These are phyloP conservation scores for Iberis pinnata DNA, from an alignment of 345 rosid genomes.

Conservation along the genomic window DNA sequence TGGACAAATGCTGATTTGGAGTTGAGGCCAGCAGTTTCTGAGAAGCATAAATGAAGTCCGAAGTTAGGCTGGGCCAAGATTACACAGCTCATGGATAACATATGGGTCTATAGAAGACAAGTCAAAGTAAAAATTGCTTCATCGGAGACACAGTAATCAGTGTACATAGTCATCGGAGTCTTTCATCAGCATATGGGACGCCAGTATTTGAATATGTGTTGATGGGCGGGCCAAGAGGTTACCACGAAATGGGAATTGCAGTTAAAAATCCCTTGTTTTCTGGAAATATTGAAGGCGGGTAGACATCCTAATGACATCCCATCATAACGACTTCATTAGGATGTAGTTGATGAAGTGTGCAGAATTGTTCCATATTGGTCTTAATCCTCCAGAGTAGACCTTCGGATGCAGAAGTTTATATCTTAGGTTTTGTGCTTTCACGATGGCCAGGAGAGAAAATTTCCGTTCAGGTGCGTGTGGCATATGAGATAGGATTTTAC, in stretches of 20 bases:
- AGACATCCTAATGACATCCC: no score
- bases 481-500: no score
- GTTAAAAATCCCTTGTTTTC: conserved; percentile 24
- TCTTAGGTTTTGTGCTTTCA: conserved; percentile 11
- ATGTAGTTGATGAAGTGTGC: not conserved
- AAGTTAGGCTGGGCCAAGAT: conserved; percentile 25
- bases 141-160: conserved; percentile 31
- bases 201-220: conserved; percentile 5
- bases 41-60: conserved; percentile 32
- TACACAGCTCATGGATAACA: conserved; percentile 31
- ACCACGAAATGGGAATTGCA: conserved; percentile 21
- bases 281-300: conserved; percentile 24
- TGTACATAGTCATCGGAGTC: conserved; percentile 38
- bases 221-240: conserved; percentile 7
- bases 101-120: conserved; percentile 55
- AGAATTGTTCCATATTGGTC: not conserved
- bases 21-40: conserved; percentile 27
- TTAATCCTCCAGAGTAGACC: conserved; percentile 6
- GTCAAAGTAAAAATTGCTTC: conserved; percentile 31
- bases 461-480: not conserved
- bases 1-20: conserved; percentile 39
- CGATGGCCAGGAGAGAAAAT: not conserved
- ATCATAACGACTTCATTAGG: not conserved
- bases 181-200: conserved; percentile 22
- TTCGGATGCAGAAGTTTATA: not conserved